phyloP scores from a whole-genome alignment of 805 yeast species.

The Kuraishia hungarica region DNA sequence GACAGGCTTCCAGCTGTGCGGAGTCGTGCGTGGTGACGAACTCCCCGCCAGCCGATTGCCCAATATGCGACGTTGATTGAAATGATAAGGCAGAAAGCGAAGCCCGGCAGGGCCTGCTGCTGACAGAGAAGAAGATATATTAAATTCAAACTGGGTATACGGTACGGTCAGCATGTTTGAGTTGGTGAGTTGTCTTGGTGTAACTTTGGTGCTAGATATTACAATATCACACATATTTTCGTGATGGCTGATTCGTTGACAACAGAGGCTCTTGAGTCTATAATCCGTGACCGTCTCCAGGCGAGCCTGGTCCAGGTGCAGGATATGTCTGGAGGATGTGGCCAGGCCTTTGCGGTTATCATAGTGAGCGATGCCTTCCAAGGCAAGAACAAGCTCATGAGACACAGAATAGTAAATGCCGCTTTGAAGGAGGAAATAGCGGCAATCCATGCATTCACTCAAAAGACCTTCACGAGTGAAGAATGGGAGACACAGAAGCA shows the following conservation, averaged over 20 bases:
- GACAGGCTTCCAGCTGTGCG: not conserved
- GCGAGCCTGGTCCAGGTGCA: constrained; percentile 65
- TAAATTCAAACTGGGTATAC: too few species aligned
- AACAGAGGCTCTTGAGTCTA: constrained; percentile 31
- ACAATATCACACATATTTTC: too few species aligned
- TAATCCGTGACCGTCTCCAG: constrained; percentile 46
- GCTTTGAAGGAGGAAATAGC: constrained; percentile 81
- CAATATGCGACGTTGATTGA: not conserved
- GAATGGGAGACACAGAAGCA: constrained; percentile 60
- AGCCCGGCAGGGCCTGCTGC: too few species aligned
- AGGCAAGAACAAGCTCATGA: constrained; percentile 76
- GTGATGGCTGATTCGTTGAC: constrained; percentile 14
- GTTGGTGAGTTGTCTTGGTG: too few species aligned
- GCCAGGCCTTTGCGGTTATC: constrained; percentile 92
- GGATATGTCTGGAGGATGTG: constrained; percentile 90
- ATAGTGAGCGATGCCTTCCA: constrained; percentile 66
- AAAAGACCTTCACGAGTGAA: constrained; percentile 78
- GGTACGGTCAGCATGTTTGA: too few species aligned
- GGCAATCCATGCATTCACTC: constrained; percentile 90
- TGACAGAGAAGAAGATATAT: too few species aligned
- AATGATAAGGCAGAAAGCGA: not conserved
- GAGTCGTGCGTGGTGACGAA: not conserved
- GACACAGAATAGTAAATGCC: constrained; percentile 80
- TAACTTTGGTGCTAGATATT: too few species aligned
- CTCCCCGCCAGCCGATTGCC: not conserved